Evolutionary conservation across 2,329 filamentous ascomycete species (phyloP).

Genomic region (Xylaria sp.): DNA sequence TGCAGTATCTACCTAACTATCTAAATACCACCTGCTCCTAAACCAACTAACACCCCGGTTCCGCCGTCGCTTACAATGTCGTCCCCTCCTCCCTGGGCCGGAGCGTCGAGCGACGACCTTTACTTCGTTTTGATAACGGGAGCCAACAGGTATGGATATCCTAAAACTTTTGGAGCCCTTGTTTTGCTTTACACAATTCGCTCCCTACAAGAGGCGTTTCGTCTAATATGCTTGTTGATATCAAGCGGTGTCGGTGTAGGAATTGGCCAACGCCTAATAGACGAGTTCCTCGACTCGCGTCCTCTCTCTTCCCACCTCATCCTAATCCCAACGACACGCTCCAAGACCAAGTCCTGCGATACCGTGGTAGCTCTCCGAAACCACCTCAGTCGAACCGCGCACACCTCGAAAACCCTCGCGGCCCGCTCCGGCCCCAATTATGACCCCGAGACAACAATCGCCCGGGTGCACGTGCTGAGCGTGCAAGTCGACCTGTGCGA

Average conservation of each 20-base stretch:
- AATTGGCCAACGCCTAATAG: constrained; percentile 85
- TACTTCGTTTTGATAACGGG: constrained; percentile 50
- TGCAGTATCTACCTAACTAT: background rate
- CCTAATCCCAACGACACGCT: constrained; percentile 86
- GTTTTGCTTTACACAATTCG: background rate
- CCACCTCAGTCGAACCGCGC: constrained; percentile 66
- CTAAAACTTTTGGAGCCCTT: constrained; percentile 1
- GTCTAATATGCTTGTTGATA: background rate
- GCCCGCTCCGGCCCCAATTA: constrained; percentile 55
- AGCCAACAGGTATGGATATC: constrained; percentile 48
- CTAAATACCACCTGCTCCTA: background rate
- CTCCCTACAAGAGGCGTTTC: background rate
- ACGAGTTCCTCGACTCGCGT: constrained; percentile 82
- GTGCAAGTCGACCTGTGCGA: constrained; percentile 71
- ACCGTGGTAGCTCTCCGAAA: constrained; percentile 73
- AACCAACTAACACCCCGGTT: background rate
- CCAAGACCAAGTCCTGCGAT: constrained; percentile 76
- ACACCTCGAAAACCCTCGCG: constrained; percentile 53
- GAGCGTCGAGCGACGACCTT: constrained; percentile 49
- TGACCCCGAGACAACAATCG: constrained; percentile 57
- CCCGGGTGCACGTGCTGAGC: constrained; percentile 68
- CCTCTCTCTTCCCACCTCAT: constrained; percentile 76
- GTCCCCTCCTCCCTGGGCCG: constrained; percentile 50
- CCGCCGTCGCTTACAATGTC: constrained; percentile 38
- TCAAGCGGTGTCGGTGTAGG: constrained; percentile 86